A percentile compares a stretch with the other conserved stretches of the same genome.
These are phyloP conservation scores for Fagopyrum homotropicum DNA, from an alignment of 148 eudicot genomes.

Conservation along the genomic window DNA sequence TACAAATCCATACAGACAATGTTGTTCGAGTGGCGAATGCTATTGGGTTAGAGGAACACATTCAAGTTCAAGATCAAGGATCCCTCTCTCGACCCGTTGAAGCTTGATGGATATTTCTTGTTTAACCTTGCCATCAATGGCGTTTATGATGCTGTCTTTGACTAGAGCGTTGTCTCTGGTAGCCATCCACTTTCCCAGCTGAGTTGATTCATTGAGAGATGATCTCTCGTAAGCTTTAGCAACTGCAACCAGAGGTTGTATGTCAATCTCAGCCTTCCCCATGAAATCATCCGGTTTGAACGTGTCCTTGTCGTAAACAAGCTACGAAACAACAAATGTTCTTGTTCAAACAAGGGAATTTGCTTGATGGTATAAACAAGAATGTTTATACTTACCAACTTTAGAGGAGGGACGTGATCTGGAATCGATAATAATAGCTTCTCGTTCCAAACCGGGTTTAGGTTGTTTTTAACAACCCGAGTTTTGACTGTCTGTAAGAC, in stretches of 20 bases:
- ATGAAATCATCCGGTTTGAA: slow-evolving; percentile 83
- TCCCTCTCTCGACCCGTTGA: slow-evolving; percentile 78
- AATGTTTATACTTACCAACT: slow-evolving; percentile 45
- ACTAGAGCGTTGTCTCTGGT: slow-evolving; percentile 62
- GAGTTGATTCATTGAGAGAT: slow-evolving; percentile 32
- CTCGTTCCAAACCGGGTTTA: slow-evolving; percentile 97
- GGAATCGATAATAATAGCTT: slow-evolving; percentile 89
- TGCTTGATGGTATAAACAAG: background rate
- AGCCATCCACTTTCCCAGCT: slow-evolving; percentile 61
- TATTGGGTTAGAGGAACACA: slow-evolving; percentile 87
- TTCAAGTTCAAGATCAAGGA: slow-evolving; percentile 83
- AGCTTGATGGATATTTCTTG: slow-evolving; percentile 64
- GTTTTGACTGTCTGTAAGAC: slow-evolving; percentile 90
- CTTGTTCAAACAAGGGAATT: background rate
- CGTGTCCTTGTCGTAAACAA: slow-evolving; percentile 83
- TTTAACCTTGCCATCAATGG: slow-evolving; percentile 52
- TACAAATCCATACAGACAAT: background rate
- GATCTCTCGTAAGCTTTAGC: slow-evolving; percentile 64
- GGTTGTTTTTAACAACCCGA: slow-evolving; percentile 68
- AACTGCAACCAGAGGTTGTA: slow-evolving; percentile 75
- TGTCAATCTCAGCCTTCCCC: slow-evolving; percentile 94
- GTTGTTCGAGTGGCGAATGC: background rate
- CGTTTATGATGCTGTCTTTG: slow-evolving; percentile 53
- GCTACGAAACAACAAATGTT: slow-evolving; percentile 28
- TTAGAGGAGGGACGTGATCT: slow-evolving; percentile 63